phyloP scores from a whole-genome alignment of 495 filamentous ascomycete species.

The Neurospora discreta region DNA sequence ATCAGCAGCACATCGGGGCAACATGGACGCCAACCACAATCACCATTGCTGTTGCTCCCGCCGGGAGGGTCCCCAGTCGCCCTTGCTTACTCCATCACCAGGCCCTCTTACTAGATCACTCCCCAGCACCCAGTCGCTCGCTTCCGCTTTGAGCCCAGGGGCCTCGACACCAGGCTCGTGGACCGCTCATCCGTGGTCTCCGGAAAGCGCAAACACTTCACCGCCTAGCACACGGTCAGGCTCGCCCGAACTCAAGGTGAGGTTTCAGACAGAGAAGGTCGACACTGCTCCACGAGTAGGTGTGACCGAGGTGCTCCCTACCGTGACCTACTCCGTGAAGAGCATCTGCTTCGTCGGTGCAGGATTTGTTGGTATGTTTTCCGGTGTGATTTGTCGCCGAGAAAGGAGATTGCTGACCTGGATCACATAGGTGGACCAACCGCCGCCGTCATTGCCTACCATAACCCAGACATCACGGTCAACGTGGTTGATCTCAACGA shows the following conservation, averaged over 20 bases:
- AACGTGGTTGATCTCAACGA: conserved; percentile 63
- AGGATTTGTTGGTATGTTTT: conserved; percentile 21
- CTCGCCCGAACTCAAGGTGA: conserved; percentile 14
- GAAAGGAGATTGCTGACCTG: background rate
- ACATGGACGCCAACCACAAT: background rate
- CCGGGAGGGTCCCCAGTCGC: background rate
- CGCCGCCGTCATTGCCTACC: conserved; percentile 60
- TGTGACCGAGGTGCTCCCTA: background rate
- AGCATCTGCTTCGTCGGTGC: conserved; percentile 33
- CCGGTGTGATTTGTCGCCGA: background rate
- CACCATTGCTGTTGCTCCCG: background rate
- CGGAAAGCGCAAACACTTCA: conserved; percentile 13
- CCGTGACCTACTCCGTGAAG: conserved; percentile 21
- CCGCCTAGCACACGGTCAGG: conserved; percentile 13
- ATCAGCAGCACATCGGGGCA: background rate
- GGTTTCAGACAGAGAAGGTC: conserved; percentile 1
- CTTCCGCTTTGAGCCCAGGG: conserved; percentile 12
- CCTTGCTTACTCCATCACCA: background rate
- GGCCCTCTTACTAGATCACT: conserved; percentile 8
- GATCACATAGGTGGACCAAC: conserved; percentile 54
- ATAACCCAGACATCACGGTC: conserved; percentile 56
- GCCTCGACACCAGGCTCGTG: conserved; percentile 13
- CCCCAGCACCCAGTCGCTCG: conserved; percentile 17
- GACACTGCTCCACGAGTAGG: conserved; percentile 2
- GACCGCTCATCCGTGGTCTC: conserved; percentile 11